phyloP scores from a whole-genome alignment of 1,139 yeast genomes.

The Yamadazyma pseudoaaseri region DNA sequence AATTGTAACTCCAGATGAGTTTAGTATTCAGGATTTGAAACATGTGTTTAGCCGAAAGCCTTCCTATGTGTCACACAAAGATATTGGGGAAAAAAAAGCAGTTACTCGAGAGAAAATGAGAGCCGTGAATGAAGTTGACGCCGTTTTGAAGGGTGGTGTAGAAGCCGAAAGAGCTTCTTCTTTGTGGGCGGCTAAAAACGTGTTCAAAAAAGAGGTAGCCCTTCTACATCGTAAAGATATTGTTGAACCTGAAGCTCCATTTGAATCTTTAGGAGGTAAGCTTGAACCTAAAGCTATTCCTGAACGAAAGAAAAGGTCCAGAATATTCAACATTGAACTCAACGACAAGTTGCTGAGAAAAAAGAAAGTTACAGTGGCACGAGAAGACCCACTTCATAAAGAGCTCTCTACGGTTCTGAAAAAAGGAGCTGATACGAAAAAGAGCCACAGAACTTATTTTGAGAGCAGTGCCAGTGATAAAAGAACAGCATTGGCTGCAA shows the following conservation, averaged over 20 bases:
- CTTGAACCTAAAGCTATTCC: too few species aligned
- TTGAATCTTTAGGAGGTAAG: too few species aligned
- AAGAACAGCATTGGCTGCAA: too few species aligned
- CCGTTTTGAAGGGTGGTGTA: not conserved
- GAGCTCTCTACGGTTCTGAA: not conserved
- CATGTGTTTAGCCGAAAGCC: conserved; percentile 12
- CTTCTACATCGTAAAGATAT: too few species aligned
- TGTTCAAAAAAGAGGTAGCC: too few species aligned
- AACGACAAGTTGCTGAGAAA: not conserved
- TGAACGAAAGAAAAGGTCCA: conserved; percentile 2
- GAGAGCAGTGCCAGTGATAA: too few species aligned
- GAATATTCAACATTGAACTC: conserved; percentile 4
- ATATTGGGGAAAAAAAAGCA: too few species aligned
- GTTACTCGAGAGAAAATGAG: not conserved
- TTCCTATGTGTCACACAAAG: too few species aligned
- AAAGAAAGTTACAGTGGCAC: conserved; percentile 1
- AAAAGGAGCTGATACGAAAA: conserved; percentile 1
- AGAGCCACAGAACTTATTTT: too few species aligned
- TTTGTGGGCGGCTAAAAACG: too few species aligned
- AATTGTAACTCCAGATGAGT: conserved; percentile 16
- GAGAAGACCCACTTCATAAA: conserved; percentile 1
- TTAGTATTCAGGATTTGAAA: conserved; percentile 16
- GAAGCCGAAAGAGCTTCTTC: too few species aligned
- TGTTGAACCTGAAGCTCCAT: too few species aligned
- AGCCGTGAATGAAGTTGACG: not conserved